Base-by-base conservation (phyloP, 192 early-diverging fungal species). In the Backusella tarrabulga region DNA sequence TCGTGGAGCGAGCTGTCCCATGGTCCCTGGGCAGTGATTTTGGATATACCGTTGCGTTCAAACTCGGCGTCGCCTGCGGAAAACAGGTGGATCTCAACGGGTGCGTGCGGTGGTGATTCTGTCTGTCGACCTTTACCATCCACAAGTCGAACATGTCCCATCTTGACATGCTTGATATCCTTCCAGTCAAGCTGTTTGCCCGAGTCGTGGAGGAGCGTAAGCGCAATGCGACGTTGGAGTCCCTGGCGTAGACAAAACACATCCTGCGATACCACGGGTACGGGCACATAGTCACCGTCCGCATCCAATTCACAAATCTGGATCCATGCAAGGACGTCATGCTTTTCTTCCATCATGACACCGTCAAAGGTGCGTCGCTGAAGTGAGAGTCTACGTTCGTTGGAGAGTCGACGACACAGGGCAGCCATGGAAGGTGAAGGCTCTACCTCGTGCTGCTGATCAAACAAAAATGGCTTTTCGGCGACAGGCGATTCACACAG, bases 1-100 rank as follows among this genome's bases (percentile, higher is more conserved):
- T 89, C 91, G 66, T 93, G 90, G 2, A 95, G 84, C 0, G 93
- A 92, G 29, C 91, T 92, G 72, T 95, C 93, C 93, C 93, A 95
- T 6, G 92, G 81, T 14, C 88, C 88, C 0, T 85, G 81, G 8
- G 85, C 84, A 9, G 78, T 66, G 0, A 92, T 50, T n/a, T 86
- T 87, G 54, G 88, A 85, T 0, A 90, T 90, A 6, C 92, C 93
- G 72, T 93, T 88, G 0, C 74, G 76, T 0, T 87, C 80, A 42
- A 85, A 84, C 12, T 84, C 73, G 12, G 85, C 76, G 12, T 76
- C 75, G 2, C 26, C 56, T 21, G 75, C 75, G 44, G 88, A 75
- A 4, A 86, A 46, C 21, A 91, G 74, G 15, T 82, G 83, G 32
- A 88, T 77, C n/a, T 87, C 68, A 15, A 88, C 78, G 36, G 72